Conservation (phyloP, 169 alveolate genomes). For the Ichthyophthirius multifiliis region DNA sequence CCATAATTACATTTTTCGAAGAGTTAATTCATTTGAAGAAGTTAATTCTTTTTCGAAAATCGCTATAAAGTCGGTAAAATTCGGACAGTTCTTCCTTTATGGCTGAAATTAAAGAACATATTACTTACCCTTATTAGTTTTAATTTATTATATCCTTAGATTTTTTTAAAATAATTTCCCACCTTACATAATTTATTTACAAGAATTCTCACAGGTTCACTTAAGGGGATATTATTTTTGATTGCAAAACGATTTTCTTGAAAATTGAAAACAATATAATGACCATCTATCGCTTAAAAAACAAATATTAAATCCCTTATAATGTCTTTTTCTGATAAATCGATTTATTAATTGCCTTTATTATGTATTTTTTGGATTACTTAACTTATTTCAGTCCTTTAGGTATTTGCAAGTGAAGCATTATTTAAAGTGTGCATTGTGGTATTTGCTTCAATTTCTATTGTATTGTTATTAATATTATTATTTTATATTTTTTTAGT, state of each 20-base stretch:
- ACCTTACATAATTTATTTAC: slow-evolving; percentile 66
- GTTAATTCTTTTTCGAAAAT: slow-evolving; percentile 49
- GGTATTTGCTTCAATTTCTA: not conserved
- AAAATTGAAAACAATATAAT: slow-evolving; percentile 53
- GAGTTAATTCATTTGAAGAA: slow-evolving; percentile 31
- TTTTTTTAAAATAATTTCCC: slow-evolving; percentile 73
- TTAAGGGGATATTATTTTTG: slow-evolving; percentile 49
- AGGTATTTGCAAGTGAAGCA: not conserved
- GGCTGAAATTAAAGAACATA: slow-evolving; percentile 57
- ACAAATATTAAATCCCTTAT: slow-evolving; percentile 70
- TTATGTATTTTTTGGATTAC: not conserved
- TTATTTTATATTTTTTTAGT: too few species aligned
- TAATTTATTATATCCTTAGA: slow-evolving; percentile 40
- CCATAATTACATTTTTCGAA: slow-evolving; percentile 75
- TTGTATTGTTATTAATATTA: not conserved
- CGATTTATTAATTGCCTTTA: slow-evolving; percentile 28
- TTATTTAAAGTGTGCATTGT: not conserved
- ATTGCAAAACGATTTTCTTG: slow-evolving; percentile 64
- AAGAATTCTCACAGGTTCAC: slow-evolving; percentile 55
- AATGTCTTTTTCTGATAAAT: slow-evolving; percentile 60
- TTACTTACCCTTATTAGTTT: slow-evolving; percentile 50
- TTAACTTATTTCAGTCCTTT: not conserved
- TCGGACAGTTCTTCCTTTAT: slow-evolving; percentile 74
- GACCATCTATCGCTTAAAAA: slow-evolving; percentile 79
- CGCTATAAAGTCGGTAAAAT: slow-evolving; percentile 74